Conservation (phyloP, 495 filamentous ascomycete genomes). For the Aspergillus biplanus region DNA sequence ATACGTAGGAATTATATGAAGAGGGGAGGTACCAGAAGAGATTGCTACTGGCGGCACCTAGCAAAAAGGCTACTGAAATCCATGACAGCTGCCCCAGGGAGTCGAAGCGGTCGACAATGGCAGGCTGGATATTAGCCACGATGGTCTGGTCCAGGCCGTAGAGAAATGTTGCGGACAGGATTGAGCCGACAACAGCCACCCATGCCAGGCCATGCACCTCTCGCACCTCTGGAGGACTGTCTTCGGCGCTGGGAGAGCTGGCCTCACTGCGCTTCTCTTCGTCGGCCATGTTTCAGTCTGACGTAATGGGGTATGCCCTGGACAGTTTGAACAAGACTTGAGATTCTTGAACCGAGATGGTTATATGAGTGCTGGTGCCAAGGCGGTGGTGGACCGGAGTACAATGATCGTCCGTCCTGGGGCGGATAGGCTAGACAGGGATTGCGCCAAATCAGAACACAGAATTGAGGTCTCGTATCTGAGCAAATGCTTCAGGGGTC, state of each 20-base stretch:
- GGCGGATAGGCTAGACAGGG: too few species aligned
- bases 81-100: conserved; percentile 26
- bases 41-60: conserved; percentile 8
- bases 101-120: conserved; percentile 29
- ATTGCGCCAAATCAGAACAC: too few species aligned
- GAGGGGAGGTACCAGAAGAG: neutral
- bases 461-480: too few species aligned
- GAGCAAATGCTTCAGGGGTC: too few species aligned
- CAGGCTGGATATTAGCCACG: conserved; percentile 40
- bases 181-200: neutral
- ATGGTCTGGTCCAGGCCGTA: conserved; percentile 47
- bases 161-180: conserved; percentile 32
- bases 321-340: too few species aligned
- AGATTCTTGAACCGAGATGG: too few species aligned
- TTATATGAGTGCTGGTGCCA: too few species aligned
- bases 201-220: neutral
- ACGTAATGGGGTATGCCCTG: too few species aligned
- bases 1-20: neutral
- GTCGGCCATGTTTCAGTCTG: neutral
- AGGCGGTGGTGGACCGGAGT: too few species aligned
- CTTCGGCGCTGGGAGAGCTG: neutral
- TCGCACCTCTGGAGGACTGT: neutral
- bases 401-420: too few species aligned
- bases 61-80: conserved; percentile 26
- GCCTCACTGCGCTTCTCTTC: neutral